These are phyloP conservation scores for Graphiopsis chlorocephala DNA, from an alignment of 2,329 filamentous ascomycete genomes.

Conservation along the genomic window DNA sequence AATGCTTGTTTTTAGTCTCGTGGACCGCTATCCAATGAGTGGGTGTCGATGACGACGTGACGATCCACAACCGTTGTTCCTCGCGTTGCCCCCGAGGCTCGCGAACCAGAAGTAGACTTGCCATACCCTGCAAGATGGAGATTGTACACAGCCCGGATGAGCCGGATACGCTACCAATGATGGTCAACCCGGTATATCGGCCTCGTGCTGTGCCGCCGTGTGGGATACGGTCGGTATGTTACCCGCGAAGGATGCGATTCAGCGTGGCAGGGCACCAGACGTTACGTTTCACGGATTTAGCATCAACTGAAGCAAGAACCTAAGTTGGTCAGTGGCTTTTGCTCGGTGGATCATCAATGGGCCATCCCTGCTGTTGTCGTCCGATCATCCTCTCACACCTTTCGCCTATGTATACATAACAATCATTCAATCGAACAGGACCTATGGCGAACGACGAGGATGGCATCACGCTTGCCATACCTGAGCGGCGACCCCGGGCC, in stretches of 20 bases:
- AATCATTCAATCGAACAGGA: background rate
- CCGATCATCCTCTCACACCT: background rate
- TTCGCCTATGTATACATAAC: background rate
- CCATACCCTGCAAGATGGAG: background rate
- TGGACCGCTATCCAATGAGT: background rate
- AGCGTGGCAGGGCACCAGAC: conserved; percentile 8
- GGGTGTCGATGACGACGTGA: conserved; percentile 11
- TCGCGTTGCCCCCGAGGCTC: background rate
- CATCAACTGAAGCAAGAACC: background rate
- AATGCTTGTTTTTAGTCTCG: conserved; percentile 7
- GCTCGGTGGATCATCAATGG: background rate
- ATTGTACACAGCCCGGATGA: conserved; percentile 6
- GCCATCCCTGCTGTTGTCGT: background rate
- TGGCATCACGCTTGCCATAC: conserved; percentile 10
- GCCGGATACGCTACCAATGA: background rate
- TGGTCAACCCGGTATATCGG: conserved; percentile 1
- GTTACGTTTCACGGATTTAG: conserved; percentile 11
- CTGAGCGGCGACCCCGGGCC: conserved; percentile 5
- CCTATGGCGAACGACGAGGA: conserved; percentile 10
- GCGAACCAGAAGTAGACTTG: background rate
- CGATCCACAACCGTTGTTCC: conserved; percentile 3
- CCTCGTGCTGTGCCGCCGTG: background rate
- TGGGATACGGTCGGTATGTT: background rate
- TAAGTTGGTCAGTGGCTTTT: background rate
- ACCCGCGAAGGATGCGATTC: conserved; percentile 3